A percentile compares a stretch with the other conserved stretches of the same genome.
Conservation (phyloP, 1,139 yeast species). For the Geotrichum histeridarum region DNA sequence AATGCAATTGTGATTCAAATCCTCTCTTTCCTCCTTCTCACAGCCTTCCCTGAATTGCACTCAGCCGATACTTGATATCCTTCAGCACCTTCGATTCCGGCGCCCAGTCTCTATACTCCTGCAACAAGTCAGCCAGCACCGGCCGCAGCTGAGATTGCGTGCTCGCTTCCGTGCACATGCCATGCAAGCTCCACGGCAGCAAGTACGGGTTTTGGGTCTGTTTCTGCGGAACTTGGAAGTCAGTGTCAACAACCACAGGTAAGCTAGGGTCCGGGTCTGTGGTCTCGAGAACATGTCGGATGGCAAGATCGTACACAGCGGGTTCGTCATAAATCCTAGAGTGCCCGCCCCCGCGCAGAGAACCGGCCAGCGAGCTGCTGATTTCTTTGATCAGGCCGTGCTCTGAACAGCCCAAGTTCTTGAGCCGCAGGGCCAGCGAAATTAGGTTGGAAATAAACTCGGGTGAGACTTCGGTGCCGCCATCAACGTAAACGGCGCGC, state of each 20-base stretch:
- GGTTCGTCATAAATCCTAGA: slow-evolving; percentile 83
- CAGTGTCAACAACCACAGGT: slow-evolving; percentile 27
- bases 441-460: slow-evolving; percentile 50
- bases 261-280: slow-evolving; percentile 45
- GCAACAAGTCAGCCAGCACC: slow-evolving; percentile 57
- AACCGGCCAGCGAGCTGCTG: slow-evolving; percentile 78
- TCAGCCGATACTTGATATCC: slow-evolving; percentile 77
- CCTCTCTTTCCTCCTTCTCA: background rate
- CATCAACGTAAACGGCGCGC: slow-evolving; percentile 84
- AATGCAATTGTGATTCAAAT: background rate
- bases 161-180: slow-evolving; percentile 55
- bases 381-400: slow-evolving; percentile 62
- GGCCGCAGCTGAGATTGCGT: slow-evolving; percentile 40
- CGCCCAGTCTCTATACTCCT: slow-evolving; percentile 75
- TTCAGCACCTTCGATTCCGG: slow-evolving; percentile 78
- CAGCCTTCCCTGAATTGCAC: slow-evolving; percentile 46
- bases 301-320: slow-evolving; percentile 75
- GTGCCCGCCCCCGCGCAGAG: slow-evolving; percentile 92
- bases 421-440: slow-evolving; percentile 41
- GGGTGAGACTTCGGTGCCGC: slow-evolving; percentile 50
- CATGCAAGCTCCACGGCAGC: slow-evolving; percentile 89
- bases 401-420: slow-evolving; percentile 38
- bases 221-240: slow-evolving; percentile 31
- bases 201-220: slow-evolving; percentile 72
- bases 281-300: slow-evolving; percentile 71